Evolutionary conservation across 176 grass and related monocot genomes (phyloP).

Genomic region (Oryza glaberrima): DNA sequence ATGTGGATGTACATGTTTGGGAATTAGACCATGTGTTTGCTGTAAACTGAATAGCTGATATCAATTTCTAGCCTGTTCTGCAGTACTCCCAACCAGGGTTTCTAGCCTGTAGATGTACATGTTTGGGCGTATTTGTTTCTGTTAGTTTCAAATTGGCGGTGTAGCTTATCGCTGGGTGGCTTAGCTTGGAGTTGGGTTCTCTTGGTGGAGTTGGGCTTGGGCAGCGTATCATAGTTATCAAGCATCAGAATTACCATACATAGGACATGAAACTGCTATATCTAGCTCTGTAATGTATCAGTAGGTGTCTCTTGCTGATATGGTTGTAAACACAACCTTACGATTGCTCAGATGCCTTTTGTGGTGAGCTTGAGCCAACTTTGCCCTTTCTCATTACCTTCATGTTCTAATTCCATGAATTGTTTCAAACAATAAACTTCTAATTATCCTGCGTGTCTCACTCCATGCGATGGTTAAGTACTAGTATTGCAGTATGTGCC

Average conservation of each 20-base stretch:
- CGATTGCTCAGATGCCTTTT: neutral
- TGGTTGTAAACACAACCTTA: neutral
- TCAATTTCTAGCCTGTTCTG: neutral
- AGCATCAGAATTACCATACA: neutral
- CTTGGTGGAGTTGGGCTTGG: neutral
- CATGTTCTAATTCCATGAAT: neutral
- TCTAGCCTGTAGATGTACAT: no score
- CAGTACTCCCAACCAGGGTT: no score
- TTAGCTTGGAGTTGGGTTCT: neutral
- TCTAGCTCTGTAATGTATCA: neutral
- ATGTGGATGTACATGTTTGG: neutral
- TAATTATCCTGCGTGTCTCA: neutral
- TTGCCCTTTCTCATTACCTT: neutral
- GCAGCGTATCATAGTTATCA: neutral
- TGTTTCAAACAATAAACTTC: neutral
- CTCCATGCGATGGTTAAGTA: neutral
- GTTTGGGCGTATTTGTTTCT: neutral
- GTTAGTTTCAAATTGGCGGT: neutral
- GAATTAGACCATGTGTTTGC: neutral
- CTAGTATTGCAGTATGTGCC: neutral
- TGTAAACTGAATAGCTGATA: neutral
- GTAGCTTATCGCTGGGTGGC: neutral
- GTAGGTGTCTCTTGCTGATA: constrained; percentile 4
- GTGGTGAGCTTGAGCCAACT: neutral
- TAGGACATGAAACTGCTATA: neutral